Evolutionary conservation across 352 stramenopile species (phyloP).

Genomic region (Lagenidium giganteum): DNA sequence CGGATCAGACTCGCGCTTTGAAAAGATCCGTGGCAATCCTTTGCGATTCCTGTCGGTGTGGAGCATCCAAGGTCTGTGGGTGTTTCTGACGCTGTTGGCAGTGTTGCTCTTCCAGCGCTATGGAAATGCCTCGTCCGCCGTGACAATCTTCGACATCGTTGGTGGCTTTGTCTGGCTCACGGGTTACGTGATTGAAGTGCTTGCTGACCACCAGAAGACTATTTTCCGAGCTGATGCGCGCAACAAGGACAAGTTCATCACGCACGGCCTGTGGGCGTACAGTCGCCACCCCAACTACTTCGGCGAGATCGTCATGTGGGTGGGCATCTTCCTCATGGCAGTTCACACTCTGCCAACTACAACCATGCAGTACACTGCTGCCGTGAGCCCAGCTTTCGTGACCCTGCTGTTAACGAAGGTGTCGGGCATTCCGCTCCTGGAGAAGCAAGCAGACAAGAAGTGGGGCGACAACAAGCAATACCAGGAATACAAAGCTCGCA

Average conservation of each 20-base stretch:
- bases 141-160: conserved; percentile 36
- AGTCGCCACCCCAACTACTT: conserved; percentile 92
- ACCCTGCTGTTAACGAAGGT: conserved; percentile 62
- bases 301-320: conserved; percentile 90
- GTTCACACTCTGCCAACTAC: conserved; percentile 36
- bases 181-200: conserved; percentile 69
- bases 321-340: conserved; percentile 47
- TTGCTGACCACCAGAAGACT: conserved; percentile 80
- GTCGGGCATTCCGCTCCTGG: conserved; percentile 72
- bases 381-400: conserved; percentile 64
- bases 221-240: conserved; percentile 50
- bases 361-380: conserved; percentile 29
- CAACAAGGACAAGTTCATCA: conserved; percentile 82
- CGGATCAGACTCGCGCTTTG: conserved; percentile 74
- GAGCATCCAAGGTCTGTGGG: conserved; percentile 82
- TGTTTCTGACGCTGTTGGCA: conserved; percentile 65
- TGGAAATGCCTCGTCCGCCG: conserved; percentile 10
- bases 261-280: conserved; percentile 78
- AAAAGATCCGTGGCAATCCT: conserved; percentile 51
- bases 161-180: conserved; percentile 49
- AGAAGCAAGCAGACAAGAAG: conserved; percentile 65
- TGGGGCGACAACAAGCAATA: conserved; percentile 66
- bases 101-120: conserved; percentile 53
- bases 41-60: conserved; percentile 73
- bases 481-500: conserved; percentile 72